Evolutionary conservation across 2,329 filamentous ascomycete genomes (phyloP), one percentile per base, ranked within the genome.

Genomic region (Phaeosphaeria sp.): DNA sequence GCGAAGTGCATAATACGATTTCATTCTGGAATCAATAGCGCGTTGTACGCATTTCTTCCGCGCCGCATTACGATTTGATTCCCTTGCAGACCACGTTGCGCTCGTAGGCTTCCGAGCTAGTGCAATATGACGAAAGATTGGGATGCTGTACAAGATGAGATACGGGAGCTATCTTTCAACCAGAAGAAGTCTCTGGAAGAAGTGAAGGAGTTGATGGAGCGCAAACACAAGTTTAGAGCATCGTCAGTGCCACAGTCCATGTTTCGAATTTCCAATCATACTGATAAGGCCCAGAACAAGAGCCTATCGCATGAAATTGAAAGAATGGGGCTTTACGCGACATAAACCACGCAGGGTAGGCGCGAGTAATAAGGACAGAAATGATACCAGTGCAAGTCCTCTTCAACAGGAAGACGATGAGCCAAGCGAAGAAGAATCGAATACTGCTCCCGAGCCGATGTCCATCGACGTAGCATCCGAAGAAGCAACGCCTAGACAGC

Each of bases 291-390:
- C 11, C 30, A 36, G 30, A 36, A 77, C 72, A 6, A 61, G 74
- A 50, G 72, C 74, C 13, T 77, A 76, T 61, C 68, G 74, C 15
- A 74, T 75, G 70, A 77, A 75, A 52, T 43, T 77, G 40, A 75
- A 74, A 57, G 74, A 77, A 54, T 77, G 74, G 74, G 72, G 73
- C 1, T 62, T 71, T 1, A 68, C 68, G 58, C 69, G 71, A 49
- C 63, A 73, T 36, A 64, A 61, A n/a, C 45, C 56, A 25, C 56
- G 61, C 6, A 60, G 51, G 46, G 43, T 27, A 2, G 51, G 30
- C 7, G 57, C 48, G 30, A 47, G 57, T 25, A 48, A 51, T 20
- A 52, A 48, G 27, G 51, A 55, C 6, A 24, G 44, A 5, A 53
- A 39, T 40, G 33, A 49, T 3, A 7, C 30, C 5, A 36, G 30